phyloP scores from a whole-genome alignment of 2,329 filamentous ascomycete species.

The Daldinia eschscholtzii region DNA sequence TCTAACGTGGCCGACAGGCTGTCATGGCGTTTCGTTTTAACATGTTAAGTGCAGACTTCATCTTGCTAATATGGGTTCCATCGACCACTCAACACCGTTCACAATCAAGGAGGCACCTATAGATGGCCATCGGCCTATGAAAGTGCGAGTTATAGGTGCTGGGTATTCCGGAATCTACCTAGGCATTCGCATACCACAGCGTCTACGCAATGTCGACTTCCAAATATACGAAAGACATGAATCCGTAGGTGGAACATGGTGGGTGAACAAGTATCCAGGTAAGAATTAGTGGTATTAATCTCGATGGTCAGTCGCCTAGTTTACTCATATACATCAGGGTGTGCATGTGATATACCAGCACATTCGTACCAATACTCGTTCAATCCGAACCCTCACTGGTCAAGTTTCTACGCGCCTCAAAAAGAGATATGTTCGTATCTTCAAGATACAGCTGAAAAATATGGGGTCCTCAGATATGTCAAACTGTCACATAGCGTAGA shows the following conservation, averaged over 20 bases:
- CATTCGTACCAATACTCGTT: constrained; percentile 70
- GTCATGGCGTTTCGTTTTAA: neutral
- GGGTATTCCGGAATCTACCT: constrained; percentile 55
- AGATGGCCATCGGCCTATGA: constrained; percentile 51
- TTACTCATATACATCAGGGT: constrained; percentile 45
- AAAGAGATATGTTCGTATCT: constrained; percentile 65
- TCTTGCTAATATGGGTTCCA: constrained; percentile 27
- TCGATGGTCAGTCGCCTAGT: neutral
- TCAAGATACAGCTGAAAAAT: constrained; percentile 60
- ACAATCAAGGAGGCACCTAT: constrained; percentile 48
- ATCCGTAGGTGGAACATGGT: constrained; percentile 56
- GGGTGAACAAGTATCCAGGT: constrained; percentile 56
- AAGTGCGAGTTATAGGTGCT: constrained; percentile 54
- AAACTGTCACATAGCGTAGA: constrained; percentile 59
- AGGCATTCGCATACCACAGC: constrained; percentile 53
- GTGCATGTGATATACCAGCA: constrained; percentile 55
- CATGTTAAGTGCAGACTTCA: neutral
- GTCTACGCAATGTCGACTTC: constrained; percentile 53
- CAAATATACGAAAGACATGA: constrained; percentile 54
- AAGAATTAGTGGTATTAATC: constrained; percentile 4
- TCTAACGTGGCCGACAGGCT: neutral
- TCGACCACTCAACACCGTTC: constrained; percentile 31
- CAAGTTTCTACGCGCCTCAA: constrained; percentile 62
- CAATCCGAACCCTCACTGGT: constrained; percentile 68
- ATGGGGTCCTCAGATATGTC: constrained; percentile 61